phyloP scores from a whole-genome alignment of 495 filamentous ascomycete genomes.

The Tetracladium marchalianum region DNA sequence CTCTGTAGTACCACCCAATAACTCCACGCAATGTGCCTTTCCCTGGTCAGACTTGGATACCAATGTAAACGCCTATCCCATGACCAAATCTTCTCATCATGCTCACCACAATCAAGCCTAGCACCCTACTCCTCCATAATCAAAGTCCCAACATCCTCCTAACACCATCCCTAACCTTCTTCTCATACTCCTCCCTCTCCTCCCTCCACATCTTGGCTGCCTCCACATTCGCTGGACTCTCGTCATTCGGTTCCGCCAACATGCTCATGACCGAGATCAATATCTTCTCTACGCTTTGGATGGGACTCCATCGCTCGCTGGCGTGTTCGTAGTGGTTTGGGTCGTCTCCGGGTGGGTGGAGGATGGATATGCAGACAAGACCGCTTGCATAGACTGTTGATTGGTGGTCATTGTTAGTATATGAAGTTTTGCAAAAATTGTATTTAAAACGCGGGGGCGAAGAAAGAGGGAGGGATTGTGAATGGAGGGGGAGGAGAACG shows the following conservation, averaged over 20 bases:
- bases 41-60: too few relatives aligned
- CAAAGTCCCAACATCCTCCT: conserved; percentile 42
- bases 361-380: conserved; percentile 92
- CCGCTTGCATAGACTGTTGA: conserved; percentile 78
- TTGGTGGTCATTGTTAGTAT: too few relatives aligned
- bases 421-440: too few relatives aligned
- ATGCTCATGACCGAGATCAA: conserved; percentile 97
- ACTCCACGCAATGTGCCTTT: too few relatives aligned
- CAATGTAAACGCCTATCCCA: too few relatives aligned
- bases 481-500: conserved; percentile 10
- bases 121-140: background rate
- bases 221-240: conserved; percentile 96
- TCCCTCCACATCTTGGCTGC: conserved; percentile 99
- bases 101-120: too few relatives aligned
- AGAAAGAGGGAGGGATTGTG: background rate
- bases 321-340: conserved; percentile 98
- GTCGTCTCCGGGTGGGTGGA: conserved; percentile 97
- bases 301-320: conserved; percentile 89
- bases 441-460: too few relatives aligned
- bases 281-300: conserved; percentile 97
- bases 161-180: conserved; percentile 70
- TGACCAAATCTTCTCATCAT: too few relatives aligned
- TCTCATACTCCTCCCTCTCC: conserved; percentile 72
- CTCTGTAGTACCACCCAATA: too few relatives aligned
- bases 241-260: conserved; percentile 97